Base-by-base conservation (phyloP, 2,329 filamentous ascomycete species). In the Arthrobotrys sinensis region DNA sequence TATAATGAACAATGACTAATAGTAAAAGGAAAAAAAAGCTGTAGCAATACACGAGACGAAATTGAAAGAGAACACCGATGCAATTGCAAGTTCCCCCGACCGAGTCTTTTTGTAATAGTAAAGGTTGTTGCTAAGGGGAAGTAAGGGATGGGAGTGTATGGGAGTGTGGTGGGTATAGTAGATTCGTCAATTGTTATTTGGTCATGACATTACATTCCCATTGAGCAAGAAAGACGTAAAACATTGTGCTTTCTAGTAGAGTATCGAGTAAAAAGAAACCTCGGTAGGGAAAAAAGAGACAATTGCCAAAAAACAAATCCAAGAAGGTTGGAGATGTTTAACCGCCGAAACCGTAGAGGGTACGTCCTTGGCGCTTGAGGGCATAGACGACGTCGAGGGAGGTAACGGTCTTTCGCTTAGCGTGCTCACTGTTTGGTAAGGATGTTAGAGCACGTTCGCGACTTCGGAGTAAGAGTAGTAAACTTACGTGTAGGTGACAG, bases 311-410 rank as follows among this genome's bases (percentile, higher is more conserved):
- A 69, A 43, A 46, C 34, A 75, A 55, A 34, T 72, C 71, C 79
- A 66, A 60, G 36, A 57, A 24, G 40, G 52, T 62, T 60, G 53
- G 70, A 79, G 53, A 64, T 79, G 83, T 83, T 90, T 92, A 95
- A 89, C 92, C 92, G 89, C 92, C 92, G 89, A 94, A 94, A 88
- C 92, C 92, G 89, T 94, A 95, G 81, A 94, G 91, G 84, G 92
- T 92, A 84, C 91, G 88, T 84, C 89, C 89, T 86, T 91, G 89
- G 85, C 89, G 87, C 88, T 91, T 91, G 81, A 91, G 87, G 53
- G 89, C 89, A 81, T 91, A 91, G 85, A 90, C 89, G 24, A 91
- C 89, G 81, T 91, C 89, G 57, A 91, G 88, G 8, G 89, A 91
- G 38, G 89, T 92, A 85, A 93, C 91, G 12, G 91, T 92, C 90